A percentile compares a stretch with the other conserved stretches of the same genome.
Evolutionary conservation across 805 yeast genomes (phyloP).

Genomic region (Brettanomyces anomalus): DNA sequence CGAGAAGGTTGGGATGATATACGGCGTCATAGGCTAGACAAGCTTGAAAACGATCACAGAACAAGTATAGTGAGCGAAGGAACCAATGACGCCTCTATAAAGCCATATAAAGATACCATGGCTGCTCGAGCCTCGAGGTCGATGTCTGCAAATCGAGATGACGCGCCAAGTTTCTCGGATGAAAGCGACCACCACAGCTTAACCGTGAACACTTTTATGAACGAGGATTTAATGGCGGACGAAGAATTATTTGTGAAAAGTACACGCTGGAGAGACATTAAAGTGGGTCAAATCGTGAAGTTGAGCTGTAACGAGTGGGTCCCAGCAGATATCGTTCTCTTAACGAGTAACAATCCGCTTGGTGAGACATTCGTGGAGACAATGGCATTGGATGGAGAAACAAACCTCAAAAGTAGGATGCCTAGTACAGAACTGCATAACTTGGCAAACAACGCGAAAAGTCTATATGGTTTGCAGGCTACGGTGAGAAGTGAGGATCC

Average conservation of each 20-base stretch:
- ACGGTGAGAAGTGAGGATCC: conserved; percentile 79
- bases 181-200: neutral
- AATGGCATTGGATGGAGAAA: conserved; percentile 97
- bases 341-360: conserved; percentile 61
- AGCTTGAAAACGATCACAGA: conserved; percentile 63
- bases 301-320: conserved; percentile 80
- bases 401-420: conserved; percentile 69
- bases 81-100: neutral
- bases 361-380: conserved; percentile 76
- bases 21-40: conserved; percentile 78
- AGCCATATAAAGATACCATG: neutral
- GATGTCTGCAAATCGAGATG: neutral
- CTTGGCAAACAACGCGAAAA: conserved; percentile 38
- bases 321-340: conserved; percentile 80
- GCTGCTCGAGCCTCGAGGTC: neutral
- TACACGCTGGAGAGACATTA: conserved; percentile 61
- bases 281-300: conserved; percentile 80
- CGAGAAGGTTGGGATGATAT: conserved; percentile 94
- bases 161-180: neutral
- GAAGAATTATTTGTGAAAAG: conserved; percentile 14
- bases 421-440: conserved; percentile 60
- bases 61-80: conserved; percentile 30
- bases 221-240: conserved; percentile 9
- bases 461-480: conserved; percentile 41
- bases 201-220: conserved; percentile 17